Percentiles rank a stretch among this genome's conserved stretches.
phyloP scores from a whole-genome alignment of 2,329 filamentous ascomycete species.

The Epicoccum nigrum region DNA sequence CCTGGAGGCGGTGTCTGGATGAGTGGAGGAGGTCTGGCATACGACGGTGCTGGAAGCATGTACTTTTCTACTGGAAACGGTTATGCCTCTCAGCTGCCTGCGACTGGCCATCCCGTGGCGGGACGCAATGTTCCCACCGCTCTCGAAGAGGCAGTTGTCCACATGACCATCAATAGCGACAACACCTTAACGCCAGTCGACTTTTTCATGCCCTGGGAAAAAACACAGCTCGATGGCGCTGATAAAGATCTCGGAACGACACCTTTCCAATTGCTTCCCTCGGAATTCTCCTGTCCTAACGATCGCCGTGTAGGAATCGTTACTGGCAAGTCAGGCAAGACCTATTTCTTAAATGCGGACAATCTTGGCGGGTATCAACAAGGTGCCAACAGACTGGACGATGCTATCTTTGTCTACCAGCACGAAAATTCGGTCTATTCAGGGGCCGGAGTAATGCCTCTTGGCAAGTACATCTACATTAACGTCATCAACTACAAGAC shows the following conservation, averaged over 20 bases:
- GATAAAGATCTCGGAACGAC: constrained; percentile 58
- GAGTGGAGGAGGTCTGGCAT: constrained; percentile 56
- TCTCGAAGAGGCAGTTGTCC: constrained; percentile 58
- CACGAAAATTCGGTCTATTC: constrained; percentile 59
- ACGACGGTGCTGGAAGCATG: constrained; percentile 55
- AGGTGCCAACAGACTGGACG: constrained; percentile 51
- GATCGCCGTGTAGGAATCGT: constrained; percentile 57
- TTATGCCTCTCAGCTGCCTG: constrained; percentile 54
- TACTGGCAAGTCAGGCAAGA: constrained; percentile 59
- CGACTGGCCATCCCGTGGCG: constrained; percentile 50
- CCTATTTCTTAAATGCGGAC: constrained; percentile 57
- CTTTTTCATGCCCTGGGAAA: constrained; percentile 60
- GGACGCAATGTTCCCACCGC: constrained; percentile 54
- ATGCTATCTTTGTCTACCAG: constrained; percentile 53
- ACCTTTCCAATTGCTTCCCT: constrained; percentile 54
- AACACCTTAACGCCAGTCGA: constrained; percentile 54
- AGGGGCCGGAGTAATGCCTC: constrained; percentile 56
- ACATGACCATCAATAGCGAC: constrained; percentile 55
- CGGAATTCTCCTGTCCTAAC: constrained; percentile 53
- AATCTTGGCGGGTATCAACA: constrained; percentile 58
- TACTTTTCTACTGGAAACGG: constrained; percentile 59
- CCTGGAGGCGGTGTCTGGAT: constrained; percentile 57
- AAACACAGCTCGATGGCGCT: constrained; percentile 56
- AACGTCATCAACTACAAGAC: constrained; percentile 61
- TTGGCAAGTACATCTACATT: constrained; percentile 58